Evolutionary conservation across 208 protist species (phyloP), one percentile per base, ranked within the genome.

Genomic region (Trypanosoma mega): DNA sequence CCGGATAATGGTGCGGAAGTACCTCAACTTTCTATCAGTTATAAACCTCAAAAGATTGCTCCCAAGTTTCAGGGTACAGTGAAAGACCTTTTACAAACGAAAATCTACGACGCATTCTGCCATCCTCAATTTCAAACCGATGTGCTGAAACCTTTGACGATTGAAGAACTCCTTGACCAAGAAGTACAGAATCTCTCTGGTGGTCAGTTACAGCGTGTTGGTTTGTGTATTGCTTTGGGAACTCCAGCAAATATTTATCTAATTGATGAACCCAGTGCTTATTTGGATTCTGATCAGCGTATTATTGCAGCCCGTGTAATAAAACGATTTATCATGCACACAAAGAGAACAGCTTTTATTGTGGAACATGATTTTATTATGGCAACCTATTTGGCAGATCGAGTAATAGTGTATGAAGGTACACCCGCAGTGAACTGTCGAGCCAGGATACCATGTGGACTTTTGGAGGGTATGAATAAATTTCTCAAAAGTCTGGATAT

Each of bases 341-440:
- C 96, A 47, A 99, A 99, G 82, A 98, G 98, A 73, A 99, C 98
- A 55, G 98, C 97, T 12, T 99, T 99, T 82, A 90, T 99, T 68
- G 99, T 99, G 30, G 99, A 99, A 84, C 99, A 99, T 87, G 99
- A 99, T 79, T 99, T 99, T 80, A 99, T 99, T 75, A 99, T 99
- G 98, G 98, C 98, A 50, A 99, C 98, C 1, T 99, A 99, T 80
- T 85, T 99, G 27, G 99, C 99, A 18, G 98, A 99, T 77, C 84
- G 93, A 53, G 99, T 99, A 44, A 96, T 99, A 52, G 98, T 99
- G 27, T 99, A 99, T 77, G 96, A 99, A 12, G 99, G 99, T 70
- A 80, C 76, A 27, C 98, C 99, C 9, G 88, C 89, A 21, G 68
- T 99, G 16, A 77, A 98, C 45, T 98, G 97, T 73, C 93, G 55